Evolutionary conservation across 106 monocot genomes (phyloP).

Genomic region (Phalaenopsis equestris): DNA sequence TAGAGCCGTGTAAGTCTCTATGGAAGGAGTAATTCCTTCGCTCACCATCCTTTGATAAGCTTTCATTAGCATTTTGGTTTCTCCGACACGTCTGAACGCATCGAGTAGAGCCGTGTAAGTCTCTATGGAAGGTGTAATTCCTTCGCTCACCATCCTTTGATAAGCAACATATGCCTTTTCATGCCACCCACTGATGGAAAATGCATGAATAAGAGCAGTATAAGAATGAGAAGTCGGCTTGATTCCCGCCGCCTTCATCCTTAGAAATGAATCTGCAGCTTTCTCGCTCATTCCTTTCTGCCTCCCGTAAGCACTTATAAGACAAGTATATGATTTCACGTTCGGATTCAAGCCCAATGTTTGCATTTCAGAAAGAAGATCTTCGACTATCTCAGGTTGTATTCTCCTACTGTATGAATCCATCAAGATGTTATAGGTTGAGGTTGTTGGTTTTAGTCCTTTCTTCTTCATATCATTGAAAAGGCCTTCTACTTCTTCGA

Average conservation of each 20-base stretch:
- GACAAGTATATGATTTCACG: constrained; percentile 81
- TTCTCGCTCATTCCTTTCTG: constrained; percentile 77
- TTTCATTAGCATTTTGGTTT: constrained; percentile 51
- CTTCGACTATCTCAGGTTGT: constrained; percentile 69
- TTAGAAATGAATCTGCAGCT: constrained; percentile 81
- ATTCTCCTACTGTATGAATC: constrained; percentile 87
- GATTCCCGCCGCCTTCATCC: constrained; percentile 80
- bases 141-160: constrained; percentile 64
- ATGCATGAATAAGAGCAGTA: constrained; percentile 88
- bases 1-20: constrained; percentile 81
- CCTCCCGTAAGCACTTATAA: constrained; percentile 81
- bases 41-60: constrained; percentile 70
- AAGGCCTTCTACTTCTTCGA: constrained; percentile 91
- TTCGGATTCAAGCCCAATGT: constrained; percentile 51
- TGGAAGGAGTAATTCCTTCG: constrained; percentile 56
- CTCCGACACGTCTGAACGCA: constrained; percentile 66
- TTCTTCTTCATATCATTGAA: constrained; percentile 82
- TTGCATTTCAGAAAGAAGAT: constrained; percentile 69
- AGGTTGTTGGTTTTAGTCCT: constrained; percentile 54
- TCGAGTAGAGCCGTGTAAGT: constrained; percentile 85
- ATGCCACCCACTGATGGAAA: constrained; percentile 81
- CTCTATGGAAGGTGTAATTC: constrained; percentile 65
- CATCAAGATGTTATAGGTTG: constrained; percentile 89
- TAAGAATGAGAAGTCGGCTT: constrained; percentile 83
- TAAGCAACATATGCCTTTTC: constrained; percentile 66